A percentile compares a stretch with the other conserved stretches of the same genome.
phyloP scores from a whole-genome alignment of 2,329 filamentous ascomycete genomes.

The Ophiostoma triangulosporum region DNA sequence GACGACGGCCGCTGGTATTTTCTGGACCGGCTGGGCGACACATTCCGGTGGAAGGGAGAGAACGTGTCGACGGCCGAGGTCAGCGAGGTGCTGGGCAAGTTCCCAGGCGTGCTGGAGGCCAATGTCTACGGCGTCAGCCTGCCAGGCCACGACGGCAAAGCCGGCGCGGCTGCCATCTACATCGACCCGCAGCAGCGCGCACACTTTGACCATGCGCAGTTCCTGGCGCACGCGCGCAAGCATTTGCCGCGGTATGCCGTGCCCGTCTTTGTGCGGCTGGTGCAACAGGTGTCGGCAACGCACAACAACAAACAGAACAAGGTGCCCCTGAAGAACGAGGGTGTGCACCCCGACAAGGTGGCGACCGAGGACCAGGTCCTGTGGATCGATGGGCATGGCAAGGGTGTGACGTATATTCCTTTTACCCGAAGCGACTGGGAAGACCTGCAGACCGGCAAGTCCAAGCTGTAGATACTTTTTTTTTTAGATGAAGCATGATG shows the following conservation, averaged over 20 bases:
- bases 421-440: conserved; percentile 49
- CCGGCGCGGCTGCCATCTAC: conserved; percentile 47
- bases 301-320: conserved; percentile 78
- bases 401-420: conserved; percentile 40
- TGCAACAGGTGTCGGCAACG: conserved; percentile 44
- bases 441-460: conserved; percentile 17
- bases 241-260: conserved; percentile 61
- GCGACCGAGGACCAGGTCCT: conserved; percentile 28
- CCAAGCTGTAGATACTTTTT: conserved; percentile 15
- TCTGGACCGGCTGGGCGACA: conserved; percentile 55
- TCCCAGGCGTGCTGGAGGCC: conserved; percentile 56
- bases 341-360: conserved; percentile 43
- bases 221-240: conserved; percentile 44
- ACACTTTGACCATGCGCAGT: conserved; percentile 43
- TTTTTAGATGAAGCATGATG: not conserved
- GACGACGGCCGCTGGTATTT: conserved; percentile 56
- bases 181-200: conserved; percentile 12
- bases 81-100: conserved; percentile 53
- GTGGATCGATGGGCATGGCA: conserved; percentile 46
- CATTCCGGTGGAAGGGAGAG: conserved; percentile 69
- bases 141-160: conserved; percentile 70
- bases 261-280: conserved; percentile 56
- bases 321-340: conserved; percentile 52
- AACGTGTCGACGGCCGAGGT: conserved; percentile 77
- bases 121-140: conserved; percentile 77